Percentiles rank a stretch among this genome's conserved stretches.
phyloP scores from a whole-genome alignment of 2,329 filamentous ascomycete genomes.

The Ceratocystis cacaofunesta region DNA sequence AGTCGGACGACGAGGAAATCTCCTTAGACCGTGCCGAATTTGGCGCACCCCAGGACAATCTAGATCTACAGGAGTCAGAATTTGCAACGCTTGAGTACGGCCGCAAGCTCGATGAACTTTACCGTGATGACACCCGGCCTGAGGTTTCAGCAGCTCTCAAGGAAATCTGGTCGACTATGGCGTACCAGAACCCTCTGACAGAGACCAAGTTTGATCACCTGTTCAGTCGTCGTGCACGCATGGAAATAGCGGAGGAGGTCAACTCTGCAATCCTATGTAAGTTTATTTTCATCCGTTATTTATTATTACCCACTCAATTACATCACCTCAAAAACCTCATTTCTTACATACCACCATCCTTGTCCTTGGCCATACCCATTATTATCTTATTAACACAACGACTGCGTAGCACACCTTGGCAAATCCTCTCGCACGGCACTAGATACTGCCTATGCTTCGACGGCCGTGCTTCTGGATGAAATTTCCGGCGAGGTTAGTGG shows the following conservation, averaged over 20 bases:
- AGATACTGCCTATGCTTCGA: conserved; percentile 75
- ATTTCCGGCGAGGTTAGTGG: conserved; percentile 64
- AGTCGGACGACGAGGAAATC: background rate
- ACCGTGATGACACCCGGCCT: conserved; percentile 51
- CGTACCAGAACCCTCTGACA: conserved; percentile 67
- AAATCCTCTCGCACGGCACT: conserved; percentile 77
- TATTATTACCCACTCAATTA: background rate
- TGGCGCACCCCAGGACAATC: background rate
- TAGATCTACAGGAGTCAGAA: conserved; percentile 36
- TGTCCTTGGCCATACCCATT: background rate
- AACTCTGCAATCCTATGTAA: conserved; percentile 84
- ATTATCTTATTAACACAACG: conserved; percentile 17
- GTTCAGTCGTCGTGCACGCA: conserved; percentile 59
- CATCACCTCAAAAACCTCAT: background rate
- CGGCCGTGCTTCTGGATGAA: conserved; percentile 70
- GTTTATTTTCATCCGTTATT: conserved; percentile 23
- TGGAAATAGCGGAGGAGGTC: conserved; percentile 75
- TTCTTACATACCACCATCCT: background rate
- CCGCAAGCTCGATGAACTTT: conserved; percentile 62
- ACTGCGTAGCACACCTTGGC: conserved; percentile 59
- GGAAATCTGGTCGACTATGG: conserved; percentile 78
- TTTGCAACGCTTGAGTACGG: conserved; percentile 65
- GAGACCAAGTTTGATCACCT: conserved; percentile 62
- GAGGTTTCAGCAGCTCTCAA: conserved; percentile 60
- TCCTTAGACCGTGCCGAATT: background rate